These are phyloP conservation scores for Crithidia brevicula DNA, from an alignment of 208 protist species.

Conservation along the genomic window DNA sequence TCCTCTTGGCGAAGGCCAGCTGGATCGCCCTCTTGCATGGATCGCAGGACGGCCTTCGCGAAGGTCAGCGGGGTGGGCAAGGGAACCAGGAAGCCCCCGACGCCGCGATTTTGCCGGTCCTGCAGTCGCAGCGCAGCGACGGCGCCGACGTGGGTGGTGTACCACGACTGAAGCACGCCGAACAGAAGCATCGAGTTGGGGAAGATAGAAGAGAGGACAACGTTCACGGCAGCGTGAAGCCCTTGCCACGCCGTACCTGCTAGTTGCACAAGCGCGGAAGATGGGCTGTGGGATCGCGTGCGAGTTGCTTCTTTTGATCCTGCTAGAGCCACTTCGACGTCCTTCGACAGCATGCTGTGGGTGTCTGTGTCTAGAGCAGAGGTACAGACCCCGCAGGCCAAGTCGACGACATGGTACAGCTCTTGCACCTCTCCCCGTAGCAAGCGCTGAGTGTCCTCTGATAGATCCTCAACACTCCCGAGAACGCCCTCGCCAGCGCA, in stretches of 20 bases:
- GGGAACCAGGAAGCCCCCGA: not conserved
- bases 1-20: not conserved
- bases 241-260: not conserved
- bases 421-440: too few relatives aligned
- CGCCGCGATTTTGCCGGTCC: conserved; percentile 18
- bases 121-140: not conserved
- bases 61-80: not conserved
- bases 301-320: not conserved
- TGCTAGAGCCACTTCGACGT: too few relatives aligned
- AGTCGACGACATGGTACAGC: too few relatives aligned
- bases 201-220: not conserved
- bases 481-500: not conserved
- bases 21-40: not conserved
- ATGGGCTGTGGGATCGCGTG: not conserved
- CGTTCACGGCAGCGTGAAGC: not conserved
- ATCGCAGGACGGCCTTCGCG: not conserved
- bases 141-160: not conserved
- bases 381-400: too few relatives aligned
- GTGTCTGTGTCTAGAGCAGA: too few relatives aligned
- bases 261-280: not conserved
- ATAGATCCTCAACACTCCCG: not conserved
- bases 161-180: not conserved
- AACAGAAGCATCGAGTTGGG: not conserved
- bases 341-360: too few relatives aligned
- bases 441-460: not conserved